Percentiles rank a stretch among this genome's conserved stretches.
These are phyloP conservation scores for thale cress (Arabidopsis thaliana) DNA, from an alignment of 345 rosid genomes.

Conservation along the genomic window TAIR10.1 NC_003076.8:8055501-8056000, in stretches of 20 bases:
- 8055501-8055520: conserved; percentile 88
- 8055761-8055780: conserved; percentile 31
- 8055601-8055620: conserved; percentile 63
- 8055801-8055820: neutral
- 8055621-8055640: conserved; percentile 57
- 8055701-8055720: conserved; percentile 20
- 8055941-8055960: conserved; percentile 28
- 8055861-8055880: conserved; percentile 14
- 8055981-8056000: conserved; percentile 58
- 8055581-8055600: conserved; percentile 82
- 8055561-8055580: conserved; percentile 60
- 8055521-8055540: conserved; percentile 79
- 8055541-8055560: conserved; percentile 82
- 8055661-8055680: conserved; percentile 7
- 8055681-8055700: neutral
- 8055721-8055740: conserved; percentile 14
- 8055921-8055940: neutral
- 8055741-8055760: conserved; percentile 16
- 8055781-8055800: conserved; percentile 19
- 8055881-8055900: conserved; percentile 15
- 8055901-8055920: conserved; percentile 8
- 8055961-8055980: conserved; percentile 31
- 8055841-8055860: conserved; percentile 3
- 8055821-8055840: conserved; percentile 27
- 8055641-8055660: conserved; percentile 5